Conservation (phyloP, 352 stramenopile species). For the Phytophthora sansomeana region DNA sequence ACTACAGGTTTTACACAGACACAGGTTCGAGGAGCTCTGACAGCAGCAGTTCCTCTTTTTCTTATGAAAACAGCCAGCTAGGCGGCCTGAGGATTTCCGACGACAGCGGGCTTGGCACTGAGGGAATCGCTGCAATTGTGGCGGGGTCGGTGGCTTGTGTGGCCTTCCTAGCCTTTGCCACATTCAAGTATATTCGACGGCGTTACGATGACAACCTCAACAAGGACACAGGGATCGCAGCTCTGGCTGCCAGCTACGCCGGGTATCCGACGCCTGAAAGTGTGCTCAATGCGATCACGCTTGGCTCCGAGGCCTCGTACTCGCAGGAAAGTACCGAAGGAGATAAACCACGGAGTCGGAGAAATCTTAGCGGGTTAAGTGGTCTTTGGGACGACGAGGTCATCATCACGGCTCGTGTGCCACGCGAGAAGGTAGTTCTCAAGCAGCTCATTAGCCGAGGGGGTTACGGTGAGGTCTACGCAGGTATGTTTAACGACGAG, state of each 20-base stretch:
- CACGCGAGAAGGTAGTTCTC: conserved; percentile 40
- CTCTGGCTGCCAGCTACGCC: conserved; percentile 36
- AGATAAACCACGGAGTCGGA: conserved; percentile 21
- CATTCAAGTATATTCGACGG: conserved; percentile 32
- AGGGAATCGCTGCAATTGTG: conserved; percentile 25
- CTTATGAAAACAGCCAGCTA: conserved; percentile 24
- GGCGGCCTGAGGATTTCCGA: neutral
- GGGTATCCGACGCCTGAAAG: conserved; percentile 42
- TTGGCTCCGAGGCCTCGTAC: conserved; percentile 38
- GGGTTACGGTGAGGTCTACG: conserved; percentile 44
- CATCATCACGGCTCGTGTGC: conserved; percentile 46
- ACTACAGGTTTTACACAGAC: conserved; percentile 40
- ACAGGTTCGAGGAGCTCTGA: conserved; percentile 10
- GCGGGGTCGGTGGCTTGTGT: conserved; percentile 23
- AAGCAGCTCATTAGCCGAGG: conserved; percentile 43
- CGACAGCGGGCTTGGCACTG: conserved; percentile 4
- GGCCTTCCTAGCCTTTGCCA: conserved; percentile 31
- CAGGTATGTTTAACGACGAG: conserved; percentile 35
- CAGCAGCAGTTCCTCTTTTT: conserved; percentile 16
- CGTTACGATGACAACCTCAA: conserved; percentile 20
- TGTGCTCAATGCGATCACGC: conserved; percentile 32
- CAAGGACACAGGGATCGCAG: conserved; percentile 37
- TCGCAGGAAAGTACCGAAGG: conserved; percentile 23
- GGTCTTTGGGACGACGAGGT: conserved; percentile 49
- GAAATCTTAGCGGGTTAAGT: conserved; percentile 1